Conservation (phyloP, 257 asterid genomes). For the Nicotiana noctiflora region DNA sequence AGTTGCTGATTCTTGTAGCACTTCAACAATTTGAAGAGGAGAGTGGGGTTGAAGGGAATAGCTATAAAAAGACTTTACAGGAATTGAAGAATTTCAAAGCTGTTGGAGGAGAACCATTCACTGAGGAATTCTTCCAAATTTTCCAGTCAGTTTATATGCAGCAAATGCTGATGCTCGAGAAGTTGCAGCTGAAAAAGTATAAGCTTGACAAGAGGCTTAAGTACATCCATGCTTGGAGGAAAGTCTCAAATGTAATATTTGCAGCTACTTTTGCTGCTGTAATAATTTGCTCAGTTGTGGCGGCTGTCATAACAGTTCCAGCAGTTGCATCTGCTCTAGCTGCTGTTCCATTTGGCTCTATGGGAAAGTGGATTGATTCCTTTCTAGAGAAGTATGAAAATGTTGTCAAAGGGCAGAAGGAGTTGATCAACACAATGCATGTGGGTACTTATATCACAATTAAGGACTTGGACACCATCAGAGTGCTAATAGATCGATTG, state of each 20-base stretch:
- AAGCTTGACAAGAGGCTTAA: constrained; percentile 76
- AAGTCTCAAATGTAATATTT: constrained; percentile 65
- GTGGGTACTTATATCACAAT: constrained; percentile 75
- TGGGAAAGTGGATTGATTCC: constrained; percentile 95
- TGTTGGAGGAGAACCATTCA: constrained; percentile 55
- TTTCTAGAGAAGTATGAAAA: constrained; percentile 68
- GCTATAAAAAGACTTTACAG: constrained; percentile 44
- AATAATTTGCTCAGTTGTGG: constrained; percentile 85
- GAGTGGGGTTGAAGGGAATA: constrained; percentile 32
- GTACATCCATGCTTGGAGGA: constrained; percentile 72
- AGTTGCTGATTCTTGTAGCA: constrained; percentile 62
- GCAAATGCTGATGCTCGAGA: constrained; percentile 79
- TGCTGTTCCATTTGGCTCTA: constrained; percentile 89
- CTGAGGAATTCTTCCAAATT: constrained; percentile 63
- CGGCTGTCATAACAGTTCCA: constrained; percentile 87
- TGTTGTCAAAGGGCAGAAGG: constrained; percentile 84
- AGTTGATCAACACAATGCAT: constrained; percentile 51
- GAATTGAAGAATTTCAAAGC: constrained; percentile 66
- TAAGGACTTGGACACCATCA: constrained; percentile 74
- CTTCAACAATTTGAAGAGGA: constrained; percentile 70
- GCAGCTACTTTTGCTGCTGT: constrained; percentile 82
- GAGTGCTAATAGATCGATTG: constrained; percentile 57
- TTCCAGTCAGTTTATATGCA: constrained; percentile 70
- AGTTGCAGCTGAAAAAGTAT: constrained; percentile 54
- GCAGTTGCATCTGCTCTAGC: constrained; percentile 86